Percentiles rank a stretch among this genome's conserved stretches.
These are phyloP conservation scores for Phycomyces nitens DNA, from an alignment of 192 early-diverging fungal species.

Conservation along the genomic window DNA sequence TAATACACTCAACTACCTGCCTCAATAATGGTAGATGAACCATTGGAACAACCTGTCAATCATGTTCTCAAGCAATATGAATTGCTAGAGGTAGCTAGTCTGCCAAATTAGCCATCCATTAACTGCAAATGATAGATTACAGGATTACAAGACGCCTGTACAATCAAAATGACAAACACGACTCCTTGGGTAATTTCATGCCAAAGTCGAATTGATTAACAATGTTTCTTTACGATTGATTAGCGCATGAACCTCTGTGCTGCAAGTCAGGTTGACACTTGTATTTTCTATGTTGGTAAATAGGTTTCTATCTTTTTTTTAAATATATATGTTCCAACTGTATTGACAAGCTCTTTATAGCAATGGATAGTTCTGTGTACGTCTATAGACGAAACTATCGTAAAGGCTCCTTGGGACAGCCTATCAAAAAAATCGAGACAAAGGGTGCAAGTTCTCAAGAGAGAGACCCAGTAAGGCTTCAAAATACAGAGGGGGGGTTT, in stretches of 20 bases:
- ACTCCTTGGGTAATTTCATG: constrained; percentile 23
- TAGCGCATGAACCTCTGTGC: constrained; percentile 46
- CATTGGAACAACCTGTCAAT: constrained; percentile 15
- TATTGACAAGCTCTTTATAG: constrained; percentile 19
- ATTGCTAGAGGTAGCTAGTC: constrained; percentile 19
- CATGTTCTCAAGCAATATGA: constrained; percentile 17
- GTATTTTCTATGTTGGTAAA: constrained; percentile 40
- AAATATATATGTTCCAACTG: too few relatives aligned
- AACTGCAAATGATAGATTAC: constrained; percentile 19
- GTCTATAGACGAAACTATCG: constrained; percentile 34
- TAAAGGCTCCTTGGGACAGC: constrained; percentile 15
- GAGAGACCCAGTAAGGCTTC: not conserved
- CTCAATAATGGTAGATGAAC: not conserved
- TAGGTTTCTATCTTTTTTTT: too few relatives aligned
- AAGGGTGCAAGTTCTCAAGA: constrained; percentile 4
- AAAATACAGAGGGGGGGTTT: too few relatives aligned
- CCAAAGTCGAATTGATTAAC: too few relatives aligned
- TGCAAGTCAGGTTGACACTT: constrained; percentile 35
- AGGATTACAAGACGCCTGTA: constrained; percentile 14
- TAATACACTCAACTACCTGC: not conserved
- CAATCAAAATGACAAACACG: constrained; percentile 6
- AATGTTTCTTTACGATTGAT: not conserved
- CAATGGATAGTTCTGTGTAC: constrained; percentile 21
- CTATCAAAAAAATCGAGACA: constrained; percentile 12
- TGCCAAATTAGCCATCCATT: too few relatives aligned